phyloP scores from a whole-genome alignment of 2,329 filamentous ascomycete species.

The Ceratocystis variospora region DNA sequence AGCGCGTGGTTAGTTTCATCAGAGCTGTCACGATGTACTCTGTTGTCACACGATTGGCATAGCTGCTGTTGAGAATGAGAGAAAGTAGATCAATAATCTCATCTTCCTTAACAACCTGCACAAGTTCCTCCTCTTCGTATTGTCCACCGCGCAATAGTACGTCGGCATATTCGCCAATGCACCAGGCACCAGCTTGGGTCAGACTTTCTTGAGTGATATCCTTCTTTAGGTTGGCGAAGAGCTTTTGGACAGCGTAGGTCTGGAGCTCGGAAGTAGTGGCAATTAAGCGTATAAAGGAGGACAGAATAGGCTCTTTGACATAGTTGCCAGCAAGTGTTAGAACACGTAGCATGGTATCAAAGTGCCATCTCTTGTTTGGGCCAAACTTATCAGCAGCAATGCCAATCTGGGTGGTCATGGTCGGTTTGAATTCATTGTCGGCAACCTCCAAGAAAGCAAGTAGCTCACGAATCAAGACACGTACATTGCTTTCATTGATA shows the following conservation, averaged over 20 bases:
- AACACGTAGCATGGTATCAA: constrained; percentile 93
- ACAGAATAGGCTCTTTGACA: constrained; percentile 94
- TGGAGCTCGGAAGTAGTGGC: constrained; percentile 90
- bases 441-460: constrained; percentile 92
- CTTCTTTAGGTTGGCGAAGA: constrained; percentile 80
- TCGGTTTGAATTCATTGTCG: constrained; percentile 96
- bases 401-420: constrained; percentile 96
- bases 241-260: constrained; percentile 90
- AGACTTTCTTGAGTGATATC: constrained; percentile 96
- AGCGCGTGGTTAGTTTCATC: constrained; percentile 85
- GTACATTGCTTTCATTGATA: constrained; percentile 92
- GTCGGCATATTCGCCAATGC: constrained; percentile 94
- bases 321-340: constrained; percentile 89
- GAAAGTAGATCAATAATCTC: constrained; percentile 89
- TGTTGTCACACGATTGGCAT: constrained; percentile 76
- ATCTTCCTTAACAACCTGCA: constrained; percentile 64
- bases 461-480: constrained; percentile 82
- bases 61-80: constrained; percentile 85
- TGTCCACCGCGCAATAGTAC: constrained; percentile 75
- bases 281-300: constrained; percentile 89
- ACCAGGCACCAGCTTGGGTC: constrained; percentile 88
- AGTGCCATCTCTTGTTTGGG: constrained; percentile 95
- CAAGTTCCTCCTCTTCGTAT: constrained; percentile 74
- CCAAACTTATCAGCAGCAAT: constrained; percentile 92
- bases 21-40: constrained; percentile 93